Evolutionary conservation across 2,329 filamentous ascomycete species (phyloP), one percentile per base, ranked within the genome.

Genomic region (Byssoonygena ceratinophila): DNA sequence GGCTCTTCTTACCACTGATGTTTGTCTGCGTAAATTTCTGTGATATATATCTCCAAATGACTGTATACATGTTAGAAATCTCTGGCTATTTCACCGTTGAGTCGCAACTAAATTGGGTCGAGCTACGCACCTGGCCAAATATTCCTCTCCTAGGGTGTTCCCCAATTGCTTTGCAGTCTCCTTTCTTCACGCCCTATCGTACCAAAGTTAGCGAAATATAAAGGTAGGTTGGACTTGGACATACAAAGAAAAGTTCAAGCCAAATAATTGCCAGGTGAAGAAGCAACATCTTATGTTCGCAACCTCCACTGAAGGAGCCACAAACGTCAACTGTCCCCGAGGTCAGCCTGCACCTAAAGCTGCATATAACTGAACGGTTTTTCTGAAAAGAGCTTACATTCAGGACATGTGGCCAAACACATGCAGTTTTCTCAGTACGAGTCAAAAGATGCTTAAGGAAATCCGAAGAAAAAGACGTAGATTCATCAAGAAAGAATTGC

Each of bases 151-250:
- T 44, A 25, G 37, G 25, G n/a, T 29, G 31, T 23, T 27, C 49
- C 7, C 49, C 39, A n/a, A 51, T 45, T 9, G 49, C 41, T 22
- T 51, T 51, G 25, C 49, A 51, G 6, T 51, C 49, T 27, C 29
- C 49, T 22, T 36, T 36, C 11, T 25, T 27, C 41, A 37, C 31
- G 5, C 31, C 49, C 49, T 51, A 37, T 23, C 1, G 7, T n/a
- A 20, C 12, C 1, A 37, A 14, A 37, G 40, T 51, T 18, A 51
- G 49, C 16, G 16, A 37, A 32, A 44, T 7, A 18, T 2, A 29
- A 37, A 45, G 11, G 6, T n/a, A 8, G 20, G 14, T 2, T 9
- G 20, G n/a, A n/a, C n/a, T 18, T 4, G 20, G 16, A 20, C 41
- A 20, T 51, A 51, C 49, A 18, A 45, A 36, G 16, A 51, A 36